Percentiles rank a stretch among this genome's conserved stretches.
These are phyloP conservation scores for Globisporangium lucens DNA, from an alignment of 352 stramenopile species.

Conservation along the genomic window DNA sequence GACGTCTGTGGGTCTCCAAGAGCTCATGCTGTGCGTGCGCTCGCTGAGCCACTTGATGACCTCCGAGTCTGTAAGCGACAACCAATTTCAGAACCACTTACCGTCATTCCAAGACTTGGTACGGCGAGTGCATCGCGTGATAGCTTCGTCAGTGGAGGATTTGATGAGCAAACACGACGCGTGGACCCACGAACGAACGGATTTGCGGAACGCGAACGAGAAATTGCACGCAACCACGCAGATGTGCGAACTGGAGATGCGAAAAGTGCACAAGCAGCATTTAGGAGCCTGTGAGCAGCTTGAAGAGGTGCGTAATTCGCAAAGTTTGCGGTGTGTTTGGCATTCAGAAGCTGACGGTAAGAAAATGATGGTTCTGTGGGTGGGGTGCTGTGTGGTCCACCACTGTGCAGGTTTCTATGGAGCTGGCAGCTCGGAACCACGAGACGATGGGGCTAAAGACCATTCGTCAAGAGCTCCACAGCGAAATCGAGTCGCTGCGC, in stretches of 20 bases:
- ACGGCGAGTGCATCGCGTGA: neutral
- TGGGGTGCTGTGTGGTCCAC: neutral
- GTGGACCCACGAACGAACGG: slow-evolving; percentile 35
- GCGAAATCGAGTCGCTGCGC: slow-evolving; percentile 1
- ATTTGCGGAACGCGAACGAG: slow-evolving; percentile 27
- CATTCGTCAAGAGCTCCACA: neutral
- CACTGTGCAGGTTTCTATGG: slow-evolving; percentile 1
- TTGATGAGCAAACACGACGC: slow-evolving; percentile 23
- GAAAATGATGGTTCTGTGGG: neutral
- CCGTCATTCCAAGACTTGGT: slow-evolving; percentile 8
- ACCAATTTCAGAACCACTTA: neutral
- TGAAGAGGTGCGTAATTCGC: neutral
- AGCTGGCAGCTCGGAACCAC: neutral
- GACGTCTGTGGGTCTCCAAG: neutral
- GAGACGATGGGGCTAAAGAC: slow-evolving; percentile 12
- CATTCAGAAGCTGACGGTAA: neutral
- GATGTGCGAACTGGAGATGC: slow-evolving; percentile 37
- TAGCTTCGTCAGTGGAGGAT: slow-evolving; percentile 2
- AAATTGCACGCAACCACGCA: slow-evolving; percentile 29
- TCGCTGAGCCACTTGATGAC: slow-evolving; percentile 3
- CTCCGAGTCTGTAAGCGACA: neutral
- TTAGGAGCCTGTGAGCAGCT: neutral
- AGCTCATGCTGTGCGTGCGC: neutral
- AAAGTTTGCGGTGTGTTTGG: neutral
- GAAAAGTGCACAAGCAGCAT: slow-evolving; percentile 28